These are phyloP conservation scores for Coniella vitis DNA, from an alignment of 2,329 filamentous ascomycete genomes.

Conservation along the genomic window DNA sequence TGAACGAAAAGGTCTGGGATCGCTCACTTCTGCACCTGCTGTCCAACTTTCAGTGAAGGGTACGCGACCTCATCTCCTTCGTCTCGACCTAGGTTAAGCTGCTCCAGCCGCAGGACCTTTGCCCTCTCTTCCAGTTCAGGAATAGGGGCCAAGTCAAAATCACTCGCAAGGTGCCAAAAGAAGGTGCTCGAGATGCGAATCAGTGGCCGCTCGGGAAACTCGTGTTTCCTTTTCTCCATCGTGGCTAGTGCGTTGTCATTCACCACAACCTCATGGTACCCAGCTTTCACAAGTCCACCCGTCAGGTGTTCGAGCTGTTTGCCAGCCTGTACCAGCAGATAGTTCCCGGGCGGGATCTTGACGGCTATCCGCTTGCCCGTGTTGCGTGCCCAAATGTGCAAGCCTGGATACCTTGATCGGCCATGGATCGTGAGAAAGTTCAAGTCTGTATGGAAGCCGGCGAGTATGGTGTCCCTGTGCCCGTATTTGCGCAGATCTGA, in stretches of 20 bases:
- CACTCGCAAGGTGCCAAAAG: slow-evolving; percentile 54
- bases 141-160: slow-evolving; percentile 48
- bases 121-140: slow-evolving; percentile 40
- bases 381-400: slow-evolving; percentile 59
- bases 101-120: slow-evolving; percentile 35
- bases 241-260: slow-evolving; percentile 44
- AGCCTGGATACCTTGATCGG: slow-evolving; percentile 53
- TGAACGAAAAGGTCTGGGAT: too few species aligned
- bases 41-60: slow-evolving; percentile 48
- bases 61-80: slow-evolving; percentile 47
- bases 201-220: slow-evolving; percentile 42
- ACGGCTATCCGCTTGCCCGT: slow-evolving; percentile 52
- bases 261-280: slow-evolving; percentile 56
- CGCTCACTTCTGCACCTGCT: slow-evolving; percentile 50
- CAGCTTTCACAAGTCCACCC: slow-evolving; percentile 54
- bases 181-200: slow-evolving; percentile 54
- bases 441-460: slow-evolving; percentile 58
- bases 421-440: slow-evolving; percentile 61
- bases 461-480: slow-evolving; percentile 49
- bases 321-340: slow-evolving; percentile 55
- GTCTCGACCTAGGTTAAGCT: slow-evolving; percentile 42
- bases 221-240: slow-evolving; percentile 34
- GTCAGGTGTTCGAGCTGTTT: slow-evolving; percentile 58
- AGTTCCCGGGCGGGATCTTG: slow-evolving; percentile 49
- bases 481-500: slow-evolving; percentile 51